These are phyloP conservation scores for Teunomyces atbi DNA, from an alignment of 805 yeast species.

Conservation along the genomic window DNA sequence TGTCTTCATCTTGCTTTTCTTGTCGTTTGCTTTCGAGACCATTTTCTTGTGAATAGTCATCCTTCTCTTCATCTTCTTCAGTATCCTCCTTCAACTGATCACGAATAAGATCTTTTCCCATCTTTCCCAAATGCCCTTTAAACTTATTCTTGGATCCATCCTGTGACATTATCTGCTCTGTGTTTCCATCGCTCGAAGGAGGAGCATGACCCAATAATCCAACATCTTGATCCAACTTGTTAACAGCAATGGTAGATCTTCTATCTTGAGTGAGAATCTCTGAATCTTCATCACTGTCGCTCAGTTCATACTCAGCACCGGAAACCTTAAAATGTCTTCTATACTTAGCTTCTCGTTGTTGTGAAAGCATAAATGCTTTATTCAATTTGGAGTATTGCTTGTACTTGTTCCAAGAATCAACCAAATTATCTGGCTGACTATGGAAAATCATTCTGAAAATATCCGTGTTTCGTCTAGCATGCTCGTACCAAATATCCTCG, in stretches of 20 bases:
- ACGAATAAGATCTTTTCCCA: background rate
- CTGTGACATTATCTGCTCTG: background rate
- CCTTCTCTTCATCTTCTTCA: slow-evolving; percentile 4
- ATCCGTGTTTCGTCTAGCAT: slow-evolving; percentile 79
- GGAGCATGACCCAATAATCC: slow-evolving; percentile 40
- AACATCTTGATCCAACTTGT: slow-evolving; percentile 26
- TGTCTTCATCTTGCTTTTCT: background rate
- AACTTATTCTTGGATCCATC: slow-evolving; percentile 5
- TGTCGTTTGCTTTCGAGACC: background rate
- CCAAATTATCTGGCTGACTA: slow-evolving; percentile 92
- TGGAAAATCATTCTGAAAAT: slow-evolving; percentile 84
- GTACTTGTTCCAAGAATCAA: slow-evolving; percentile 87
- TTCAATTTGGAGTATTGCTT: slow-evolving; percentile 63
- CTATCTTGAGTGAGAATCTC: slow-evolving; percentile 2
- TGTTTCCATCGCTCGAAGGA: slow-evolving; percentile 13
- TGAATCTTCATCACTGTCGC: slow-evolving; percentile 11
- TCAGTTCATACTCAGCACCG: slow-evolving; percentile 12
- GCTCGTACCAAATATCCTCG: slow-evolving; percentile 81
- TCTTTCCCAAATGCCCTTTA: slow-evolving; percentile 6
- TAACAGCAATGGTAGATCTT: slow-evolving; percentile 26
- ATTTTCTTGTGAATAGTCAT: background rate
- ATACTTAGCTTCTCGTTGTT: slow-evolving; percentile 32
- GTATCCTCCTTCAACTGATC: slow-evolving; percentile 5
- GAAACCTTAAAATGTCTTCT: slow-evolving; percentile 18
- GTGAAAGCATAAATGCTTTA: slow-evolving; percentile 52